Base-by-base conservation (phyloP, 495 filamentous ascomycete genomes). In the Daldinia bambusicola region DNA sequence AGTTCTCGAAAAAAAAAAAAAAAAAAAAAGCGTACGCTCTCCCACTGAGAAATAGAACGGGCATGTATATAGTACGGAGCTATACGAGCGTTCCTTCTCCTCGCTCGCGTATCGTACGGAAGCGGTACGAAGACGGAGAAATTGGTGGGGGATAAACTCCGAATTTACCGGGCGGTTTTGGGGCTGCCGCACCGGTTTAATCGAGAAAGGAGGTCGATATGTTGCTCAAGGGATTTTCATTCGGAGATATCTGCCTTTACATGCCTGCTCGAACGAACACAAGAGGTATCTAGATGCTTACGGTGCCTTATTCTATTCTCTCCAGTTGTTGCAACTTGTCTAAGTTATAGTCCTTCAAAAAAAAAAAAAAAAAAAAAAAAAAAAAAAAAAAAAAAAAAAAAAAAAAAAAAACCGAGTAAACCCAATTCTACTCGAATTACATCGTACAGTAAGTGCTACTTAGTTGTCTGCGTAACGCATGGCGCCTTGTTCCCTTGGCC, bases 401-500 rank as follows among this genome's bases (percentile, higher is more conserved):
- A n/a, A n/a, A n/a, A n/a, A 3, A 26, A 26, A 1, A 26, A 26
- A 26, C 1, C 3, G 26, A 26, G 26, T 26, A 26, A 1, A 26
- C 26, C 26, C 26, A 3, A 26, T 26, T 26, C 26, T 26, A 26
- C 3, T 26, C 26, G 26, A 26, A 26, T 26, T 26, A 1, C 26
- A 26, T 43, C 13, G 40, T 43, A 43, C 1, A 32, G 2, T 5
- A 12, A 22, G 22, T 20, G 30, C 18, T 30, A 52, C n/a, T 6
- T 43, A 18, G 40, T 5, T 48, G 20, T 3, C 16, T 48, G 22
- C 18, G 43, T 48, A 48, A 9, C 10, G 10, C 43, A 48, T 48
- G 9, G 10, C 22, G 1, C 50, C 67, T 70, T 70, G 61, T 61
- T 48, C 61, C 67, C 67, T 64, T 70, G 65, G 70, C 70, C 55